Percentiles rank a stretch among this genome's conserved stretches.
phyloP scores from a whole-genome alignment of 148 eudicot genomes.

The Linanthus parryae region DNA sequence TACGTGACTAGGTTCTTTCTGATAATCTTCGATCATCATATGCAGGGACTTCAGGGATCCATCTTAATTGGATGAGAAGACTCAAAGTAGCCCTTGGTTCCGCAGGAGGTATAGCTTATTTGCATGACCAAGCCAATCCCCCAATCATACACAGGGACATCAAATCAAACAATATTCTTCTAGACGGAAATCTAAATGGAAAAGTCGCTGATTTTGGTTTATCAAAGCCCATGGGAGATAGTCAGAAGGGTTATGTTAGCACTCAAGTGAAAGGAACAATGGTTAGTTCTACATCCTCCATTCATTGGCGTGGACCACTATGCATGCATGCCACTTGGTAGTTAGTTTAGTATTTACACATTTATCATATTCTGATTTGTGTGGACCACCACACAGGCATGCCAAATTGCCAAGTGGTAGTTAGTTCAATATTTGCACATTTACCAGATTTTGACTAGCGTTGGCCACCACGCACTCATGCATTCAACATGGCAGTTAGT shows the following conservation, averaged over 20 bases:
- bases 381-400: too few species aligned
- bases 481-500: too few species aligned
- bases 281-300: neutral
- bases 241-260: neutral
- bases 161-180: neutral
- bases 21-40: too few species aligned
- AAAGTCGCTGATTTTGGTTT: slow-evolving; percentile 1
- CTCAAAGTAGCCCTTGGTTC: slow-evolving; percentile 11
- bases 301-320: neutral
- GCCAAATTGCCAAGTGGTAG: too few species aligned
- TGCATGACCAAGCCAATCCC: slow-evolving; percentile 16
- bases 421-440: too few species aligned
- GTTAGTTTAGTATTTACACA: too few species aligned
- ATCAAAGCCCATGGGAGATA: neutral
- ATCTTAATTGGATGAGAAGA: slow-evolving; percentile 13
- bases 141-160: slow-evolving; percentile 6
- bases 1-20: too few species aligned
- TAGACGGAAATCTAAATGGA: neutral
- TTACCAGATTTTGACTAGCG: too few species aligned
- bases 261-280: neutral
- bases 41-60: slow-evolving; percentile 7
- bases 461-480: too few species aligned
- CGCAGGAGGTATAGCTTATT: slow-evolving; percentile 8
- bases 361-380: too few species aligned
- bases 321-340: neutral